phyloP scores from a whole-genome alignment of 2,329 filamentous ascomycete species.

The Diaporthe sp. region DNA sequence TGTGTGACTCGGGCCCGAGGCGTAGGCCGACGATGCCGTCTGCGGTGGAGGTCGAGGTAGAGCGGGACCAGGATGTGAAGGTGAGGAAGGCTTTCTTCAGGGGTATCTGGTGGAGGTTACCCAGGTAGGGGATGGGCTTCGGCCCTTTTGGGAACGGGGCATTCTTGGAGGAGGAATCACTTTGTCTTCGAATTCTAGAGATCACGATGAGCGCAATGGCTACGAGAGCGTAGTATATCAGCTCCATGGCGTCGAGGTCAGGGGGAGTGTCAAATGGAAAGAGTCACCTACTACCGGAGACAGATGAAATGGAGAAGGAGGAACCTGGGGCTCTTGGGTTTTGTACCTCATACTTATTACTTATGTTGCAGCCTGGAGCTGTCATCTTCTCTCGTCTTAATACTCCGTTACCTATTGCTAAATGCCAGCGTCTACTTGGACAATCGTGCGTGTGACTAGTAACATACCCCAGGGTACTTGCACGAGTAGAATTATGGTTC shows the following conservation, averaged over 20 bases:
- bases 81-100: constrained; percentile 38
- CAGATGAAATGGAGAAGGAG: neutral
- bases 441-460: neutral
- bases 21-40: constrained; percentile 42
- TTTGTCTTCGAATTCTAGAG: neutral
- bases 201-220: constrained; percentile 7
- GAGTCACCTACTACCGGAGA: neutral
- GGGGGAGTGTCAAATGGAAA: neutral
- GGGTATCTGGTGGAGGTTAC: constrained; percentile 44
- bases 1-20: constrained; percentile 40
- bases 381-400: neutral
- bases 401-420: neutral
- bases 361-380: neutral
- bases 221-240: constrained; percentile 10
- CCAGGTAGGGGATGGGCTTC: constrained; percentile 40
- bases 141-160: constrained; percentile 42
- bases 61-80: constrained; percentile 40
- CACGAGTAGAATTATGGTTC: neutral
- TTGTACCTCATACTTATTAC: neutral
- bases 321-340: neutral
- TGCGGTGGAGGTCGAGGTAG: constrained; percentile 34
- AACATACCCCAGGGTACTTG: no score
- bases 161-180: neutral
- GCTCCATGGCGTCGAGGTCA: neutral
- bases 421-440: neutral